phyloP scores from a whole-genome alignment of 176 grass and related monocot species.

The Dendrocalamus sinicus region DNA sequence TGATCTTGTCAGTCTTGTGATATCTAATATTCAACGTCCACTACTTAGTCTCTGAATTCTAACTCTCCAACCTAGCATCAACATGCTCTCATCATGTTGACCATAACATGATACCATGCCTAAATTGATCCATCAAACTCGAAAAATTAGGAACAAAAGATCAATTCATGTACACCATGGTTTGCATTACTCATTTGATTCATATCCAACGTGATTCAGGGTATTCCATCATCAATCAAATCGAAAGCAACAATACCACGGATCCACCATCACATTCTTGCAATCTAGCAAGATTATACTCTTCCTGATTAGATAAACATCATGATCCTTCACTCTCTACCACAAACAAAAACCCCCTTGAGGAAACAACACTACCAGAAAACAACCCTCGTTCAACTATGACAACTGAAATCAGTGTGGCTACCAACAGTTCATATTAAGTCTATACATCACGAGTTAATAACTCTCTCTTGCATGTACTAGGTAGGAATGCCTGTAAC shows the following conservation, averaged over 20 bases:
- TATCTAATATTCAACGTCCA: background rate
- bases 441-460: background rate
- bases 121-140: background rate
- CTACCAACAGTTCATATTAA: constrained; percentile 9
- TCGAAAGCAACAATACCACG: background rate
- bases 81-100: background rate
- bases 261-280: background rate
- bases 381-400: background rate
- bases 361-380: background rate
- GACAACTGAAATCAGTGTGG: background rate
- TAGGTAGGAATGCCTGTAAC: constrained; percentile 13
- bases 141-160: background rate
- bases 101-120: background rate
- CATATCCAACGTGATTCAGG: background rate
- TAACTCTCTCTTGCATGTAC: background rate
- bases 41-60: background rate
- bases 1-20: background rate
- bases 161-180: background rate
- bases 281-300: background rate
- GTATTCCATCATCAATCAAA: background rate
- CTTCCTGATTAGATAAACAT: background rate
- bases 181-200: constrained; percentile 21
- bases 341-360: background rate
- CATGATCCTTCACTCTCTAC: background rate
- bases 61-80: background rate